These are phyloP conservation scores for Eucalyptus polyanthemos DNA, from an alignment of 345 rosid species.

Conservation along the genomic window DNA sequence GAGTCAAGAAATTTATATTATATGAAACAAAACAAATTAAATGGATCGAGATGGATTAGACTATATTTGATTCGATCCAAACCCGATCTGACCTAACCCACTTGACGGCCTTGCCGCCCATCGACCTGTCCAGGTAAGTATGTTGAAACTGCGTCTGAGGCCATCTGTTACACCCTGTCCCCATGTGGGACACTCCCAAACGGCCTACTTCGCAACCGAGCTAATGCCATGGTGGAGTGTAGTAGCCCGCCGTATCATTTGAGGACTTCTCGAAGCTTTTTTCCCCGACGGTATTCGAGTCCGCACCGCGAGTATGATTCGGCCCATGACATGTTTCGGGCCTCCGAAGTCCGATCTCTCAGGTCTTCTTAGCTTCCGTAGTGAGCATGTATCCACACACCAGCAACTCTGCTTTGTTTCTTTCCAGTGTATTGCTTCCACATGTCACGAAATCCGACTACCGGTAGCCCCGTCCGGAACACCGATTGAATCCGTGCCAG, in stretches of 20 bases:
- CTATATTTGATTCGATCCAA: no score
- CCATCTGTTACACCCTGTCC: background rate
- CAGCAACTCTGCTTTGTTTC: background rate
- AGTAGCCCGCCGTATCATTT: background rate
- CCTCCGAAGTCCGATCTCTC: no score
- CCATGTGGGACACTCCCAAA: background rate
- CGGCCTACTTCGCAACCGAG: background rate
- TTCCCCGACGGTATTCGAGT: background rate
- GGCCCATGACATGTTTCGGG: background rate
- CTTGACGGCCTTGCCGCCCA: no score
- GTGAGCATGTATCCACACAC: background rate
- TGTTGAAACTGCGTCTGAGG: background rate
- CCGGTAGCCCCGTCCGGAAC: background rate
- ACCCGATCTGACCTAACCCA: accelerated
- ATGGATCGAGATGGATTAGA: no score
- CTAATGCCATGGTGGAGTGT: background rate
- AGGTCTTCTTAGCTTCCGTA: background rate
- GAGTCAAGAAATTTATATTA: no score
- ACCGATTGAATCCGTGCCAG: background rate
- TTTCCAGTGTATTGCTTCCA: background rate
- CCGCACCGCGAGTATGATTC: background rate
- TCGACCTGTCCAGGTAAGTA: no score
- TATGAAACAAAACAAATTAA: no score
- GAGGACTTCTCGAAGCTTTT: background rate
- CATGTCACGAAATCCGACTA: background rate